Conservation (phyloP, 73 alveolate genomes). For the Symbiodinium pilosum region DNA sequence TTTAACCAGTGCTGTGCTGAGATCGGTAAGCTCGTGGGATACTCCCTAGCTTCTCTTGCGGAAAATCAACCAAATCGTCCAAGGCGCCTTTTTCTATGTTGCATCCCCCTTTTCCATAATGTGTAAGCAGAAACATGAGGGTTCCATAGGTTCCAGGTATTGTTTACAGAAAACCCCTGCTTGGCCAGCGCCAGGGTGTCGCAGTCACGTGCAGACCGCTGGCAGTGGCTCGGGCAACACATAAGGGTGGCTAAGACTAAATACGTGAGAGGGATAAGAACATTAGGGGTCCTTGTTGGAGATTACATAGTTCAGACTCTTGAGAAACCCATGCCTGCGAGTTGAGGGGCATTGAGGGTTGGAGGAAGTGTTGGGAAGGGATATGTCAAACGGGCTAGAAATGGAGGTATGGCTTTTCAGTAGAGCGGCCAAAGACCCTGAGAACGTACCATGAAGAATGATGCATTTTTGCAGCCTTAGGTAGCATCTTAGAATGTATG, state of each 20-base stretch:
- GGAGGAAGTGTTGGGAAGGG: background rate
- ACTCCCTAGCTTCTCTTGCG: too few relatives aligned
- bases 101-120: background rate
- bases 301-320: background rate
- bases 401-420: too few relatives aligned
- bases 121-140: background rate
- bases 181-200: constrained; percentile 32
- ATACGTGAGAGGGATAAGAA: background rate
- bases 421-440: too few relatives aligned
- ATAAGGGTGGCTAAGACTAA: background rate
- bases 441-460: too few relatives aligned
- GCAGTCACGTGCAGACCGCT: constrained; percentile 59
- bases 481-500: too few relatives aligned
- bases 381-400: background rate
- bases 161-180: background rate
- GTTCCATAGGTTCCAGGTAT: background rate
- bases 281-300: background rate
- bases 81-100: background rate
- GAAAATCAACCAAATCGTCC: too few relatives aligned
- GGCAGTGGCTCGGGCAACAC: constrained; percentile 36
- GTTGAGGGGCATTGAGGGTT: background rate
- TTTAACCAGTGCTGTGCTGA: too few relatives aligned
- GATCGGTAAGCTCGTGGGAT: too few relatives aligned
- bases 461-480: too few relatives aligned
- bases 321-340: too few relatives aligned